These are phyloP conservation scores for Mucor indicus DNA, from an alignment of 371 early-diverging fungal genomes.

Conservation along the genomic window DNA sequence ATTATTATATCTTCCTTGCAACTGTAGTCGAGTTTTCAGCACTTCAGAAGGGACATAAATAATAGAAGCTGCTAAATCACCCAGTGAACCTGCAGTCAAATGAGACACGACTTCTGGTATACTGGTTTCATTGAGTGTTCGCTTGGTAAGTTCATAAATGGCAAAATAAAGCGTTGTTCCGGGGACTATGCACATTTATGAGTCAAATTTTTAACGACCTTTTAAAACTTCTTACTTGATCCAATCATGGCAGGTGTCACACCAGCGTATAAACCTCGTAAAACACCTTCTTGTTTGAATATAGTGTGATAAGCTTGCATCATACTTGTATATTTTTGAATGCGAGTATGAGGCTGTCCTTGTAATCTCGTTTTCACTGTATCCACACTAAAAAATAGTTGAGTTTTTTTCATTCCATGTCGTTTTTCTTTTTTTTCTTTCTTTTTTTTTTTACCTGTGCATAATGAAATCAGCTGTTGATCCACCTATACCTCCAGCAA, in stretches of 20 bases:
- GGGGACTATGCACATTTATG: no score
- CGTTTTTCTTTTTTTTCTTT: no score
- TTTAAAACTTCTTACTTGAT: constrained; percentile 67
- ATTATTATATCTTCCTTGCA: constrained; percentile 79
- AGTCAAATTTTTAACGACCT: no score
- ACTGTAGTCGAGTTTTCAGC: constrained; percentile 76
- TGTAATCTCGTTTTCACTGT: constrained; percentile 79
- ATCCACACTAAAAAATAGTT: no score
- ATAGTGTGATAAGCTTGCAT: constrained; percentile 64
- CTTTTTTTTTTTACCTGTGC: constrained; percentile 70
- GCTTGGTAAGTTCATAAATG: constrained; percentile 71
- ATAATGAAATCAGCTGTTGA: constrained; percentile 69
- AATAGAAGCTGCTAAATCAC: constrained; percentile 69
- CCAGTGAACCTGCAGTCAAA: constrained; percentile 70
- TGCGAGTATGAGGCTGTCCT: constrained; percentile 56
- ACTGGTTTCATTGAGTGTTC: constrained; percentile 51
- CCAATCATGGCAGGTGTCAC: constrained; percentile 73
- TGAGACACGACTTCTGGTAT: constrained; percentile 64
- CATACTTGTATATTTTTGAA: constrained; percentile 63
- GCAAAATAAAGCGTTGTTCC: constrained; percentile 75
- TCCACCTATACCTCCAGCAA: constrained; percentile 74
- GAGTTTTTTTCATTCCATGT: no score
- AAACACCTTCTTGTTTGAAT: constrained; percentile 65
- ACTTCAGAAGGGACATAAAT: constrained; percentile 82
- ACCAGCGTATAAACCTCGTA: constrained; percentile 73